Percentiles rank a stretch among this genome's conserved stretches.
Evolutionary conservation across 495 filamentous ascomycete species (phyloP).

Genomic region (Xylaria cubensis): DNA sequence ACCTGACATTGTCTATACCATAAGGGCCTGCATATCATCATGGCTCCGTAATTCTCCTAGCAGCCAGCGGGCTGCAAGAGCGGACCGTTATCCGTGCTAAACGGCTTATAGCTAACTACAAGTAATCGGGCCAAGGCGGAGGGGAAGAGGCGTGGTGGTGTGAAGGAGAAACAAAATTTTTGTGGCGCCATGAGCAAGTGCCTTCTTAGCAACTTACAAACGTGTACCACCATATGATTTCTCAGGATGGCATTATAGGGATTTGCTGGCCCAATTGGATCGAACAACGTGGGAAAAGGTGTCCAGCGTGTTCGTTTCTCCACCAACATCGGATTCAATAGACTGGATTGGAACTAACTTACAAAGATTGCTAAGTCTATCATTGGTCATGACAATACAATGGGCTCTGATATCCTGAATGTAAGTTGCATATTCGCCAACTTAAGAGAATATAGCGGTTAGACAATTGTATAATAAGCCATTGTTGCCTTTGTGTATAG

Average conservation of each 20-base stretch:
- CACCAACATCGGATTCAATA: constrained; percentile 26
- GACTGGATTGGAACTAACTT: constrained; percentile 12
- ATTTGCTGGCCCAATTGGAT: constrained; percentile 31
- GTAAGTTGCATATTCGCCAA: no score
- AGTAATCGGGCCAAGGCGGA: constrained; percentile 17
- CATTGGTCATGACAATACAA: constrained; percentile 12
- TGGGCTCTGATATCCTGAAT: constrained; percentile 2
- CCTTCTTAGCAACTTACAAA: constrained; percentile 17
- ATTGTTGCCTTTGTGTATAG: not conserved
- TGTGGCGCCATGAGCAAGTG: constrained; percentile 23
- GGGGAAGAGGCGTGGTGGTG: constrained; percentile 9
- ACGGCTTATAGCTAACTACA: constrained; percentile 17
- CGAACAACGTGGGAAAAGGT: constrained; percentile 30
- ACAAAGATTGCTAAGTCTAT: constrained; percentile 4
- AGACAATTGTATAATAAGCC: not conserved
- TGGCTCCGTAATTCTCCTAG: constrained; percentile 26
- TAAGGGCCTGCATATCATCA: constrained; percentile 24
- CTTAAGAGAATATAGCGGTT: not conserved
- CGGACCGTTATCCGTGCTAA: constrained; percentile 31
- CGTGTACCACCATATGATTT: constrained; percentile 10
- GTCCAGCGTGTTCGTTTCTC: constrained; percentile 25
- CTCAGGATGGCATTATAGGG: constrained; percentile 20
- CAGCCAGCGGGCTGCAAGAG: constrained; percentile 25
- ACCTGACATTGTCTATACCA: not conserved
- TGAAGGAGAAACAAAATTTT: constrained; percentile 6